These are phyloP conservation scores for Mycosphaerelloides madeirae DNA, from an alignment of 2,329 filamentous ascomycete genomes.

Conservation along the genomic window DNA sequence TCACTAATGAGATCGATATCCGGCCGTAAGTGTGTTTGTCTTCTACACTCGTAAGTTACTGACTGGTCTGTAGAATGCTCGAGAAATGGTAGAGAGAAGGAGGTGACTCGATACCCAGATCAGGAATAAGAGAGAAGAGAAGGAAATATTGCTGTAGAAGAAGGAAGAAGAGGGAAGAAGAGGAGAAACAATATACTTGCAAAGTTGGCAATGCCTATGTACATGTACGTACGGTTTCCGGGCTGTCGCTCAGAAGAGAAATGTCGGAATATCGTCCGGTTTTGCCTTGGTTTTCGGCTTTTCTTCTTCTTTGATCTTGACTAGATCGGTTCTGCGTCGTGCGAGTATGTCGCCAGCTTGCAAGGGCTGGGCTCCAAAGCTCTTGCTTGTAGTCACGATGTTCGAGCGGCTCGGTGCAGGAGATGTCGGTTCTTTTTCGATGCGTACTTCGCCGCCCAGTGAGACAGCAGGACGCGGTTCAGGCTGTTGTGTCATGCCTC, in stretches of 20 bases:
- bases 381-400: conserved; percentile 1
- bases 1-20: conserved; percentile 77
- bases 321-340: conserved; percentile 31
- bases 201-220: too few relatives aligned
- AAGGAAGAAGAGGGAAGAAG: too few relatives aligned
- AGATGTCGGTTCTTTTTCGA: conserved; percentile 1
- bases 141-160: not conserved
- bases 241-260: conserved; percentile 41
- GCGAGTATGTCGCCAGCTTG: conserved; percentile 9
- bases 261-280: conserved; percentile 39
- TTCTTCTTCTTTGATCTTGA: conserved; percentile 13
- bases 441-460: not conserved
- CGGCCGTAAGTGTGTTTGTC: too few relatives aligned
- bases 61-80: too few relatives aligned
- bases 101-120: not conserved
- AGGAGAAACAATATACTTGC: too few relatives aligned
- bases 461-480: not conserved
- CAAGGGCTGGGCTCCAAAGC: too few relatives aligned
- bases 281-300: conserved; percentile 26
- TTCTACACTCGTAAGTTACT: too few relatives aligned
- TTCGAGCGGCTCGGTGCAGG: not conserved
- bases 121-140: not conserved
- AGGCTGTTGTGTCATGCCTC: not conserved
- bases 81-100: conserved; percentile 66
- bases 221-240: not conserved